These are phyloP conservation scores for Vicia villosa DNA, from an alignment of 306 rosid species.

Conservation along the genomic window DNA sequence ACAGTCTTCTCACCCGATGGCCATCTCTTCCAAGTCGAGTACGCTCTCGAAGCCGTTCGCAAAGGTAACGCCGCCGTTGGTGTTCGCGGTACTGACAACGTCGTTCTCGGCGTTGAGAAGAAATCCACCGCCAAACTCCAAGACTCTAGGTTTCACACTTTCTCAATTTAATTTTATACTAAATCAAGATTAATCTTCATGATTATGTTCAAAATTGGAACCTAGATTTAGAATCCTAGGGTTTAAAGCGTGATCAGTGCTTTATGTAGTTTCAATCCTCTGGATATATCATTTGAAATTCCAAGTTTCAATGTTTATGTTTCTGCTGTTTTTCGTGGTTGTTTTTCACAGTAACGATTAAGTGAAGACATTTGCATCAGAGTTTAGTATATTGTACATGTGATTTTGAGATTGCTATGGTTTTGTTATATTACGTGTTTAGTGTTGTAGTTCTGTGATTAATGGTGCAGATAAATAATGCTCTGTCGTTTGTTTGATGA, in stretches of 20 bases:
- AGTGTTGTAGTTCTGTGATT: neutral
- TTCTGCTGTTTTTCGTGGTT: neutral
- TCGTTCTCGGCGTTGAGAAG: slow-evolving; percentile 98
- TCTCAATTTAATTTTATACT: neutral
- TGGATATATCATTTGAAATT: neutral
- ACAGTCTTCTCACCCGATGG: slow-evolving; percentile 98
- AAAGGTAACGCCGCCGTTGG: slow-evolving; percentile 99
- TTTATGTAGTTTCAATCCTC: neutral
- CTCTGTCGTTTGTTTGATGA: neutral
- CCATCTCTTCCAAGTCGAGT: slow-evolving; percentile 94
- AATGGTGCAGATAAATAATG: too few species aligned
- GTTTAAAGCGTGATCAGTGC: neutral
- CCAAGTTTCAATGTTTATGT: neutral
- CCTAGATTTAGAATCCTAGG: neutral
- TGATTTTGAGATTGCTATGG: neutral
- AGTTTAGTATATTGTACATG: neutral
- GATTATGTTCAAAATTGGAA: too few species aligned
- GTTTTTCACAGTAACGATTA: neutral
- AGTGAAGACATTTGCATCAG: neutral
- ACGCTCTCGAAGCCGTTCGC: slow-evolving; percentile 97
- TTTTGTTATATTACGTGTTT: neutral
- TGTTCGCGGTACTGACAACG: slow-evolving; percentile 94
- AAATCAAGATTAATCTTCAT: neutral
- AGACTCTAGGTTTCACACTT: slow-evolving; percentile 66
- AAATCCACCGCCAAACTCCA: slow-evolving; percentile 94